Base-by-base conservation (phyloP, 148 eudicot genomes). In the Fagopyrum esculentum region DNA sequence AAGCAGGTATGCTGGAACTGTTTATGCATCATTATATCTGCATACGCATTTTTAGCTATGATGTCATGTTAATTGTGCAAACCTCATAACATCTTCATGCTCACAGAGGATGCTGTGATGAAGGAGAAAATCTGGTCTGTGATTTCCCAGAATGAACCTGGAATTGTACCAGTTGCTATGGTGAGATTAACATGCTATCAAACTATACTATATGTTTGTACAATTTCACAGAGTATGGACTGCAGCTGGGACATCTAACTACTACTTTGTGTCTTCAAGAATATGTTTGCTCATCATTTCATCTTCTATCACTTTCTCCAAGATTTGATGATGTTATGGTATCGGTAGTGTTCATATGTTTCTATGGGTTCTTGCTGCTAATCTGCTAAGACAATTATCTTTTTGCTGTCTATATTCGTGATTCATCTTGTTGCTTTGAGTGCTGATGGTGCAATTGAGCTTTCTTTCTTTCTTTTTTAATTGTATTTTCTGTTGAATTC, bases 101-200 rank as follows among this genome's bases (percentile, higher is more conserved):
- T 76, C 71, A 6, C 82, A 95, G 99, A 95, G 85, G 99, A 95
- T 81, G 83, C 81, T 72, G 54, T 92, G n/a, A 79, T 74, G 15
- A 89, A 86, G 81, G 99, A 95, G 83, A 95, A 88, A 81, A 82
- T 92, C 48, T 95, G 99, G 99, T 83, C 89, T 49, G 82, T 95
- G 84, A 76, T 92, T 45, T 87, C 86, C 73, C 92, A 91, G 76
- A 86, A 86, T 81, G 99, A 95, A 77, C 94, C 99, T 66, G 84
- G 97, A 22, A 74, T 95, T 81, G 82, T 95, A 68, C 91, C 97
- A 73, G 70, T 92, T 79, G 75, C 99, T 45, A 63, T 92, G 97
- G 99, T 95, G 78, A 78, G 80, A 26, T 40, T 35, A 13, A 66
- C 10, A 5, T 66, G 71, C 47, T 66, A 40, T 66, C 46, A 40